Evolutionary conservation across 2,329 filamentous ascomycete species (phyloP).

Genomic region (Keithomyces neogunnii): DNA sequence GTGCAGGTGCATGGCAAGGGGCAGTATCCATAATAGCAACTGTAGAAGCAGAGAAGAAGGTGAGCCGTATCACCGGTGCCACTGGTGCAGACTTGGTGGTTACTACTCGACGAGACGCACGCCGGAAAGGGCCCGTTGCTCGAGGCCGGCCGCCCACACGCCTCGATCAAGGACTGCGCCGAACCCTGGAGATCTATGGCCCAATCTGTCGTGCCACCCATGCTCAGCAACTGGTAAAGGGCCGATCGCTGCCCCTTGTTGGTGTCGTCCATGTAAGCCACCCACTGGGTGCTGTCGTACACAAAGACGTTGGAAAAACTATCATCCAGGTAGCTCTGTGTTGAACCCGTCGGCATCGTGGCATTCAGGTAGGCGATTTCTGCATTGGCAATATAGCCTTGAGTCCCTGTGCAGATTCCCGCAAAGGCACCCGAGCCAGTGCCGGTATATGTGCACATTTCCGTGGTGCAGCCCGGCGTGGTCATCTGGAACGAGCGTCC

Average conservation of each 20-base stretch:
- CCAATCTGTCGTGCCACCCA: constrained; percentile 15
- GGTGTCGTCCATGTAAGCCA: constrained; percentile 11
- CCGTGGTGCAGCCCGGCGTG: constrained; percentile 9
- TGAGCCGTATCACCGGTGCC: too few relatives aligned
- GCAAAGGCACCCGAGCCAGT: constrained; percentile 13
- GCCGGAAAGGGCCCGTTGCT: too few relatives aligned
- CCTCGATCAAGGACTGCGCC: too few relatives aligned
- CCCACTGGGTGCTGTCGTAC: constrained; percentile 13
- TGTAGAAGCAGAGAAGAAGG: too few relatives aligned
- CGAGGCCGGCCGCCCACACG: too few relatives aligned
- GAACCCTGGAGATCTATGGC: constrained; percentile 9
- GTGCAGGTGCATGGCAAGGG: too few relatives aligned
- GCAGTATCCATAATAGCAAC: too few relatives aligned
- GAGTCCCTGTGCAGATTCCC: constrained; percentile 19
- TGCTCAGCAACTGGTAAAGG: constrained; percentile 9
- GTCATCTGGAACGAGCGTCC: constrained; percentile 22
- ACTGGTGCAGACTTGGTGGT: too few relatives aligned
- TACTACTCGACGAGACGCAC: too few relatives aligned
- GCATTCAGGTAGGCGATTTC: constrained; percentile 21
- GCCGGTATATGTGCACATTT: not conserved
- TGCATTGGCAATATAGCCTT: constrained; percentile 21
- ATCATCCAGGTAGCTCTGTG: constrained; percentile 6
- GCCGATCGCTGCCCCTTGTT: constrained; percentile 7
- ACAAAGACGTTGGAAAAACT: constrained; percentile 12
- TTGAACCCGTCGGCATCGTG: constrained; percentile 5